Percentiles rank a stretch among this genome's conserved stretches.
These are phyloP conservation scores for Microsporum ferrugineum DNA, from an alignment of 2,329 filamentous ascomycete species.

Conservation along the genomic window DNA sequence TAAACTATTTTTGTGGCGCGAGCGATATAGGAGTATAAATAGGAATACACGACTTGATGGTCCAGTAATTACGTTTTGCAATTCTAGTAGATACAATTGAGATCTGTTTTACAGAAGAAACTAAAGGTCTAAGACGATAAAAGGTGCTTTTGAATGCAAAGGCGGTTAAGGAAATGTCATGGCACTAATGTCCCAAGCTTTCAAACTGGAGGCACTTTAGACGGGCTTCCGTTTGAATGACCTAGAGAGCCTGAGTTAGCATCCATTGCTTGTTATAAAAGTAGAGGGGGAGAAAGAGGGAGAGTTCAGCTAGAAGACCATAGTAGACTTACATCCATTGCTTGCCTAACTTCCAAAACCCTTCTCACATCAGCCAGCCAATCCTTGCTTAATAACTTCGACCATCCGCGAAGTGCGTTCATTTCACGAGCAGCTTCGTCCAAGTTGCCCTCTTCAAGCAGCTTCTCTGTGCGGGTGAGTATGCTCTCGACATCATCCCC, in stretches of 20 bases:
- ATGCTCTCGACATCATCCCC: slow-evolving; percentile 91
- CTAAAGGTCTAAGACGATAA: slow-evolving; percentile 6
- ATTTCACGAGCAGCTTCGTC: slow-evolving; percentile 89
- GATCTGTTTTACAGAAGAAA: slow-evolving; percentile 8
- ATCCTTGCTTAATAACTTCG: slow-evolving; percentile 85
- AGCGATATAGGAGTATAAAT: neutral
- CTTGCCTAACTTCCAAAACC: slow-evolving; percentile 90
- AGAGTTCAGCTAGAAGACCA: neutral
- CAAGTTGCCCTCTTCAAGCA: slow-evolving; percentile 84
- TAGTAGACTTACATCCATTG: slow-evolving; percentile 61
- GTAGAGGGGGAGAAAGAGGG: neutral
- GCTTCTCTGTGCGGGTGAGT: slow-evolving; percentile 74
- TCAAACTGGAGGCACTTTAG: slow-evolving; percentile 79
- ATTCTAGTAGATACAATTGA: slow-evolving; percentile 6
- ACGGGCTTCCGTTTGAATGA: slow-evolving; percentile 81
- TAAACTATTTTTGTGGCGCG: neutral
- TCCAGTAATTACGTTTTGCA: neutral
- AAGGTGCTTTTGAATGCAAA: slow-evolving; percentile 24
- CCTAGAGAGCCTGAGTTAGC: slow-evolving; percentile 36
- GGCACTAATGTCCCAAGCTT: slow-evolving; percentile 26
- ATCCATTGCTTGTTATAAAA: slow-evolving; percentile 1
- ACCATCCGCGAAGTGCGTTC: slow-evolving; percentile 87
- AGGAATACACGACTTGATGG: neutral
- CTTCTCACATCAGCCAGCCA: slow-evolving; percentile 86
- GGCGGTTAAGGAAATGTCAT: slow-evolving; percentile 22